phyloP scores from a whole-genome alignment of 345 rosid genomes.

The thale cress (Arabidopsis thaliana) region TAIR10.1 NC_003071.7:16371001-16371500 shows the following conservation, averaged over 20 bases:
- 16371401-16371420: conserved; percentile 16
- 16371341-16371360: neutral
- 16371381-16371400: neutral
- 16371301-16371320: conserved; percentile 17
- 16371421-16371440: conserved; percentile 2
- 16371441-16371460: conserved; percentile 19
- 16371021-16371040: neutral
- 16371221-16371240: neutral
- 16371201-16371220: neutral
- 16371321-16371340: neutral
- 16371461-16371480: neutral
- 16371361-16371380: conserved; percentile 18
- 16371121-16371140: neutral
- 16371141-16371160: no score
- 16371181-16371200: no score
- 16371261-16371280: neutral
- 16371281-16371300: conserved; percentile 9
- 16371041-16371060: neutral
- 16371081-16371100: neutral
- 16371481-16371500: conserved; percentile 1
- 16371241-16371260: neutral
- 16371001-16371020: neutral
- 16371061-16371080: neutral
- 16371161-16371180: no score
- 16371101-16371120: no score